These are phyloP conservation scores for Aurifilum marmelostoma DNA, from an alignment of 2,329 filamentous ascomycete species.

Conservation along the genomic window DNA sequence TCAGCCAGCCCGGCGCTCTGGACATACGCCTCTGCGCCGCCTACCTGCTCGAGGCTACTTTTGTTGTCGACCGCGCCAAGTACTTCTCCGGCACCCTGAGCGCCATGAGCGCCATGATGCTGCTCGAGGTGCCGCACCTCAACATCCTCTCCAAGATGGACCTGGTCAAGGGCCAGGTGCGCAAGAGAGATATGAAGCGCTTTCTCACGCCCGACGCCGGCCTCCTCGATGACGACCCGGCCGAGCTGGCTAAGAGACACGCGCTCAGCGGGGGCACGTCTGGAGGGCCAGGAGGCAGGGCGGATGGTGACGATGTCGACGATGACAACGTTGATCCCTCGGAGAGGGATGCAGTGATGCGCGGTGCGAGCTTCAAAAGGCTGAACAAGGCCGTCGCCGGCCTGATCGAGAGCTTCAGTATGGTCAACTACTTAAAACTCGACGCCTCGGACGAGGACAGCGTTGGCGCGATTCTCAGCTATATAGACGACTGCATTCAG, in stretches of 20 bases:
- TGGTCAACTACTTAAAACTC: slow-evolving; percentile 91
- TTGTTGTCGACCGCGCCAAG: slow-evolving; percentile 93
- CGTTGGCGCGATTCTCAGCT: slow-evolving; percentile 66
- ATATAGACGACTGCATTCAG: slow-evolving; percentile 93
- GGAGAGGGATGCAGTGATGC: slow-evolving; percentile 73
- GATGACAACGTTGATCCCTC: slow-evolving; percentile 62
- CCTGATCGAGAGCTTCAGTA: slow-evolving; percentile 95
- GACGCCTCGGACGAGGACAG: slow-evolving; percentile 90
- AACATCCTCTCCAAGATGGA: slow-evolving; percentile 99
- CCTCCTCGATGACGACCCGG: slow-evolving; percentile 78
- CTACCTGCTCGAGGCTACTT: slow-evolving; percentile 93
- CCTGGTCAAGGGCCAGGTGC: slow-evolving; percentile 85
- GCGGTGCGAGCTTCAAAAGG: slow-evolving; percentile 77
- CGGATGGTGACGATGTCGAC: slow-evolving; percentile 55
- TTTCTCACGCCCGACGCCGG: slow-evolving; percentile 87
- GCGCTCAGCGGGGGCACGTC: slow-evolving; percentile 52
- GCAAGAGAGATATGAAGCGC: slow-evolving; percentile 83
- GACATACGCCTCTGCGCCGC: slow-evolving; percentile 92
- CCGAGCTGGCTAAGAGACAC: slow-evolving; percentile 50
- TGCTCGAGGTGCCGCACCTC: slow-evolving; percentile 95
- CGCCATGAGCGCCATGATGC: slow-evolving; percentile 98
- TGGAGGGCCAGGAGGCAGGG: slow-evolving; percentile 53
- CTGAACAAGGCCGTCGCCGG: slow-evolving; percentile 87
- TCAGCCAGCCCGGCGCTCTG: slow-evolving; percentile 77
- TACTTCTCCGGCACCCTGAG: slow-evolving; percentile 95